A percentile compares a stretch with the other conserved stretches of the same genome.
Evolutionary conservation across 768 basidiomycete species (phyloP).

Genomic region (Coprinopsis sp.): DNA sequence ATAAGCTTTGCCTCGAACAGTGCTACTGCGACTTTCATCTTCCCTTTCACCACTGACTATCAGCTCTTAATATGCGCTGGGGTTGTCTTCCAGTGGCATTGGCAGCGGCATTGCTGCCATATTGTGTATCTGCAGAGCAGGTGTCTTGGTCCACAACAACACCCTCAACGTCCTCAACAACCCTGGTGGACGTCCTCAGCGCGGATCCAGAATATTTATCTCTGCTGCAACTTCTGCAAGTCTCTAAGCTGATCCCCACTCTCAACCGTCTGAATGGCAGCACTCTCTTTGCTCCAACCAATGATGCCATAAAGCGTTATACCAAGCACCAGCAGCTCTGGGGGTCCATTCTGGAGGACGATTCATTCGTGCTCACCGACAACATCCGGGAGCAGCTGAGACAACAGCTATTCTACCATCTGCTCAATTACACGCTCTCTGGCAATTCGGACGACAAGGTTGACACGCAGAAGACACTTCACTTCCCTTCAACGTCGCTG

Average conservation of each 20-base stretch:
- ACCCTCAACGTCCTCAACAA: constrained; percentile 35
- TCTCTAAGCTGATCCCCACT: constrained; percentile 84
- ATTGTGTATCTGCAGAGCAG: constrained; percentile 29
- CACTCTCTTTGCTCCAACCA: constrained; percentile 94
- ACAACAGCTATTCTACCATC: constrained; percentile 91
- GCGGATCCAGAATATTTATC: constrained; percentile 73
- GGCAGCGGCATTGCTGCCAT: constrained; percentile 25
- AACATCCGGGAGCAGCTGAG: constrained; percentile 82
- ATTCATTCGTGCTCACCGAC: constrained; percentile 45
- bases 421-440: constrained; percentile 76
- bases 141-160: constrained; percentile 19
- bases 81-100: constrained; percentile 16
- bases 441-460: constrained; percentile 35
- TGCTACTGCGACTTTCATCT: constrained; percentile 16
- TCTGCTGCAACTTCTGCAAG: constrained; percentile 73
- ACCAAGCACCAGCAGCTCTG: constrained; percentile 31
- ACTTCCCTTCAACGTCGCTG: constrained; percentile 59
- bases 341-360: constrained; percentile 34
- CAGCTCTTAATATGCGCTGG: constrained; percentile 8
- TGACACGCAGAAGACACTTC: constrained; percentile 54
- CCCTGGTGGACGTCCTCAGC: constrained; percentile 75
- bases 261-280: constrained; percentile 78
- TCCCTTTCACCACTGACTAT: constrained; percentile 17
- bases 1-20: constrained; percentile 4
- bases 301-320: constrained; percentile 74